Percentiles rank a stretch among this genome's conserved stretches.
These are phyloP conservation scores for Pelargonium australe DNA, from an alignment of 441 rosid species.

Conservation along the genomic window DNA sequence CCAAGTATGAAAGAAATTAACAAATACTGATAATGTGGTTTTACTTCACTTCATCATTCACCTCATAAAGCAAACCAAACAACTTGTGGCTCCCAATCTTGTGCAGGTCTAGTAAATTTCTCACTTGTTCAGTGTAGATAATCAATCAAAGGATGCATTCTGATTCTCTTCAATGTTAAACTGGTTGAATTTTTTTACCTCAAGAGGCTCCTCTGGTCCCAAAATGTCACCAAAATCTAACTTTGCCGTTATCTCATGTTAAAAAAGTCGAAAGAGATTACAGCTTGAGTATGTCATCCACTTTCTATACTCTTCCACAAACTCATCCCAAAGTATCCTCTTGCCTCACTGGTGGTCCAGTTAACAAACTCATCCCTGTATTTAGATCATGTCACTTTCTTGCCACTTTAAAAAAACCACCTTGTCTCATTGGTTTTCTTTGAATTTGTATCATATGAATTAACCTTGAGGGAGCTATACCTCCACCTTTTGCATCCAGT, in stretches of 20 bases:
- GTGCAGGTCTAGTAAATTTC: not conserved
- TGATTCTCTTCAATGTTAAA: constrained; percentile 1
- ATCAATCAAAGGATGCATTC: not conserved
- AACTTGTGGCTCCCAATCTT: not conserved
- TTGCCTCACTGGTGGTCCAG: not conserved
- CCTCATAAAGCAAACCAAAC: constrained; percentile 2
- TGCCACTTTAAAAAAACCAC: not conserved
- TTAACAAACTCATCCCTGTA: not conserved
- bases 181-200: not conserved
- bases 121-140: not conserved
- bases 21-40: not conserved
- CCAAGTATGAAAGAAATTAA: not conserved
- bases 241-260: not conserved
- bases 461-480: not conserved
- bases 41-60: not conserved
- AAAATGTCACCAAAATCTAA: constrained; percentile 4
- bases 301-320: not conserved
- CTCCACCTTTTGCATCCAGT: not conserved
- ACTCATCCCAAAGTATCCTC: not conserved
- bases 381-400: not conserved
- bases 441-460: not conserved
- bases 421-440: not conserved
- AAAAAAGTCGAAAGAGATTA: not conserved
- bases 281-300: not conserved
- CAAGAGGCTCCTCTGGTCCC: not conserved